These are phyloP conservation scores for Crassisporium funariophilum DNA, from an alignment of 768 basidiomycete genomes.

Conservation along the genomic window DNA sequence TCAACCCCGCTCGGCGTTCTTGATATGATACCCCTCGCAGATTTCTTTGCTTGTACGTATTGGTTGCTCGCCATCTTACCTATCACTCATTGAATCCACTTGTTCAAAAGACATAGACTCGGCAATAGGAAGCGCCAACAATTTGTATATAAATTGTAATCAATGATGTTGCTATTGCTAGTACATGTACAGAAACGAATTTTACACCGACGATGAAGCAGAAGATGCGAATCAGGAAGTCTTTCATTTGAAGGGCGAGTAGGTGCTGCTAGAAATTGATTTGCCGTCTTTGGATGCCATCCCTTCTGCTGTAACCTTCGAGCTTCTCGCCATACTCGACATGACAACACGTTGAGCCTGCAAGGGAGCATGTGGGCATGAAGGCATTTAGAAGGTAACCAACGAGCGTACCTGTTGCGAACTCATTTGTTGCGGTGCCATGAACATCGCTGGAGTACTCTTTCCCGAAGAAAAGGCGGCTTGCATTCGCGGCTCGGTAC, in stretches of 20 bases:
- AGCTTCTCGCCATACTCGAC: conserved; percentile 25
- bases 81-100: neutral
- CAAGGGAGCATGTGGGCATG: too few species aligned
- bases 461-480: neutral
- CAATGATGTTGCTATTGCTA: conserved; percentile 1
- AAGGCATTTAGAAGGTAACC: neutral
- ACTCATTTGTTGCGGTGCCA: neutral
- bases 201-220: neutral
- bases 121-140: conserved; percentile 35
- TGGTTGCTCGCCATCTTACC: neutral
- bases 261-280: conserved; percentile 5
- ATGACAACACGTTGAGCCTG: conserved; percentile 24
- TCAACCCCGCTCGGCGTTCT: conserved; percentile 48
- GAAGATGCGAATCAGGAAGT: neutral
- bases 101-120: conserved; percentile 40
- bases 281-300: conserved; percentile 20
- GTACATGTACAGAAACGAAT: neutral
- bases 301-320: conserved; percentile 22
- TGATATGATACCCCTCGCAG: conserved; percentile 44
- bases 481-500: conserved; percentile 6
- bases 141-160: conserved; percentile 36
- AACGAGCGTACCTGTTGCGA: neutral
- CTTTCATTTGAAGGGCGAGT: neutral
- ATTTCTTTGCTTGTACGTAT: conserved; percentile 46
- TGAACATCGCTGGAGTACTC: neutral